phyloP scores from a whole-genome alignment of 2,329 filamentous ascomycete genomes.

The Sclerotinia spermophila region DNA sequence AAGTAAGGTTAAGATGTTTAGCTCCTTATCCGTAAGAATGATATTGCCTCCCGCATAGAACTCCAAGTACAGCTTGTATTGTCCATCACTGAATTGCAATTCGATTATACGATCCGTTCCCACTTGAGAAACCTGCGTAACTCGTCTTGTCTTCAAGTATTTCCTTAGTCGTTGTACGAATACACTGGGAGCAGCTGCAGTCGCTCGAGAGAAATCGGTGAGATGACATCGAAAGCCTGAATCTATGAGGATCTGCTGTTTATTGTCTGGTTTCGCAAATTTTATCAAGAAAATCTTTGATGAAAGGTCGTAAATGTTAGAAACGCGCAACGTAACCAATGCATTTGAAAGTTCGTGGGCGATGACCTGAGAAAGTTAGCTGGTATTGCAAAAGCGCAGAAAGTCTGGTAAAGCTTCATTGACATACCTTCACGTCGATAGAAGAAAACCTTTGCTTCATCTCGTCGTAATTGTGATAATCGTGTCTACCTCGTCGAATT shows the following conservation, averaged over 20 bases:
- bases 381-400: not conserved
- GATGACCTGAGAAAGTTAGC: constrained; percentile 62
- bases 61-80: constrained; percentile 83
- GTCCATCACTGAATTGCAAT: constrained; percentile 86
- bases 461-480: constrained; percentile 14
- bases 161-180: constrained; percentile 87
- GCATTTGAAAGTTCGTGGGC: constrained; percentile 82
- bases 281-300: constrained; percentile 95
- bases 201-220: constrained; percentile 84
- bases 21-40: constrained; percentile 79
- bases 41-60: constrained; percentile 97
- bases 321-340: constrained; percentile 74
- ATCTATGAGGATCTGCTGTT: constrained; percentile 88
- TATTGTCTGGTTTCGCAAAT: constrained; percentile 83
- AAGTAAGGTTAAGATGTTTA: constrained; percentile 77
- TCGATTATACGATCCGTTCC: constrained; percentile 93
- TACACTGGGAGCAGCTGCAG: constrained; percentile 75
- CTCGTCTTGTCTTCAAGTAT: constrained; percentile 77
- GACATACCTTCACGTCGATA: constrained; percentile 65
- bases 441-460: constrained; percentile 82
- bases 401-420: not conserved
- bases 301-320: constrained; percentile 94
- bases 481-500: not conserved
- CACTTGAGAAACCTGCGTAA: constrained; percentile 78
- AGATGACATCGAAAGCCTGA: constrained; percentile 95